Base-by-base conservation (phyloP, 2,329 filamentous ascomycete genomes). In the Macrophomina tecta region DNA sequence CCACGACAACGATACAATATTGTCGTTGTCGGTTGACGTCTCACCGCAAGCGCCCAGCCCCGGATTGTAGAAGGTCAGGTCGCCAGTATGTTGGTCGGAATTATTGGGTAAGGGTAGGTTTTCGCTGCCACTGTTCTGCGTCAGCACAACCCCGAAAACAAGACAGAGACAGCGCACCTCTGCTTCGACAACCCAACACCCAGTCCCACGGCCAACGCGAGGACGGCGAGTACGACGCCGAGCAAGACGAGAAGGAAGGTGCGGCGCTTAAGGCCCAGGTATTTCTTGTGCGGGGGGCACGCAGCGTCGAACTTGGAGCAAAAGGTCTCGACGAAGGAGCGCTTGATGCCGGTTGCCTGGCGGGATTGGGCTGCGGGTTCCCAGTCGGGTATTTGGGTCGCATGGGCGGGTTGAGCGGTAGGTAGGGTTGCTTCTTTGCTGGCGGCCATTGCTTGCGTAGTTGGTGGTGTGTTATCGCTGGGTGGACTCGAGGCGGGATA, bases 31-130 rank as follows among this genome's bases (percentile, higher is more conserved):
- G 1, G 74, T 77, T 64, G 85, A 87, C 1, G 78, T 82, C 38
- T 84, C 77, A 5, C 91, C 91, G 74, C 92, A 94, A 0, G 91
- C 88, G 12, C 91, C 91, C 4, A 92, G 82, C 0, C 77, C 86
- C 0, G 90, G 86, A 18, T 81, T 79, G 76, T 91, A 94, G 79
- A 89, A 94, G 0, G 90, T 92, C 61, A 91, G 76, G 60, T 91
- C 89, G 63, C 89, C 90, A 4, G 80, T 83, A 23, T 62, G 58
- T 18, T 49, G 36, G 34, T 62, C 34, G 56, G 48, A 53, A 40
- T 46, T 62, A 30, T 49, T 53, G 5, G 65, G 65, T 3, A 67
- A 46, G 9, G 65, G 65, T 12, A 67, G 56, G 18, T 67, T 67
- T 38, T 67, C 49, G 38, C 23, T 48, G 9, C 48, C 55, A 28